These are phyloP conservation scores for Moricandia arvensis DNA, from an alignment of 345 rosid genomes.

Conservation along the genomic window DNA sequence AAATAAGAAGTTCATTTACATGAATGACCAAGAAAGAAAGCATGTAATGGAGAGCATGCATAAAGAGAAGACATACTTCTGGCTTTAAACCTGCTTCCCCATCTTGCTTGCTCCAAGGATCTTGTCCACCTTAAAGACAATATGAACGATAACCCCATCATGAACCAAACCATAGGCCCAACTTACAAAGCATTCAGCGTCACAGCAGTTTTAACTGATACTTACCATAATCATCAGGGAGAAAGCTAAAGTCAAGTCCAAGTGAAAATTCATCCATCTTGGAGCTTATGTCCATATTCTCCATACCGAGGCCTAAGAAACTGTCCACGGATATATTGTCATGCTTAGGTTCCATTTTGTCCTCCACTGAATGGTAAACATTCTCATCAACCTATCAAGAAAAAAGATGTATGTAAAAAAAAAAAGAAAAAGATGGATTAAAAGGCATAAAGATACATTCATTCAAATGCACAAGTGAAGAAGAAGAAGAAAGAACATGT, in stretches of 20 bases:
- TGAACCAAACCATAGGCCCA: no score
- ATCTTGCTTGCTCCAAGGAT: conserved; percentile 40
- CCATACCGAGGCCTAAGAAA: conserved; percentile 49
- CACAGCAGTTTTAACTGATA: no score
- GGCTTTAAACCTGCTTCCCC: conserved; percentile 56
- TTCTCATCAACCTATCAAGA: conserved; percentile 47
- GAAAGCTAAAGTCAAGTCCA: conserved; percentile 48
- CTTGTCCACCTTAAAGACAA: conserved; percentile 52
- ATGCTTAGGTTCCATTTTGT: conserved; percentile 54
- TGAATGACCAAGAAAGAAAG: background rate
- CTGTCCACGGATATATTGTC: conserved; percentile 53
- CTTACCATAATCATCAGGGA: conserved; percentile 44
- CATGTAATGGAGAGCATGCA: background rate
- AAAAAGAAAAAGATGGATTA: no score
- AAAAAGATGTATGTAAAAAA: background rate
- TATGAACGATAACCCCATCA: background rate
- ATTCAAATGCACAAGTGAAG: conserved; percentile 5
- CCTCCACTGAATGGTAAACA: conserved; percentile 41
- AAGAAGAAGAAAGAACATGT: conserved; percentile 8
- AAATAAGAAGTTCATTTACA: conserved; percentile 18
- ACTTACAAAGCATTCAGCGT: conserved; percentile 6
- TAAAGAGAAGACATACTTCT: conserved; percentile 54
- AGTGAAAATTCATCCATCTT: conserved; percentile 50
- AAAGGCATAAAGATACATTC: background rate
- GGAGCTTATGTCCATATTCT: conserved; percentile 45